Base-by-base conservation (phyloP, 1,284 basidiomycete species). In the Cerioporus squamosus region DNA sequence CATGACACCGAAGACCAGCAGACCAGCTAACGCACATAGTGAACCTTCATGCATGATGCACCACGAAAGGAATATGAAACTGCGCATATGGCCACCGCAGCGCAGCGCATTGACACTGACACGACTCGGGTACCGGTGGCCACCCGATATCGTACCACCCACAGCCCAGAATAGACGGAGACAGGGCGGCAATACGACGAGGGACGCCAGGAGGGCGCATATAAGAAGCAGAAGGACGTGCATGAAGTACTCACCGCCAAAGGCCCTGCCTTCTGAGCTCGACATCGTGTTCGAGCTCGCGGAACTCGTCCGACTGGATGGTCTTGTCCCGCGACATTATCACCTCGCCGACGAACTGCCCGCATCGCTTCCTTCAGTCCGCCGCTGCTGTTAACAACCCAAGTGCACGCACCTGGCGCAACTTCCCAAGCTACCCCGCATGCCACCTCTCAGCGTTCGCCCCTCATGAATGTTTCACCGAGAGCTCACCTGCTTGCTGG, bases 291-390 rank as follows among this genome's bases (percentile, higher is more conserved):
- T 69, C 69, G 38, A 76, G 59, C 61, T 75, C 75, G 31, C 68
- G 71, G 53, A 76, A 72, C 64, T 76, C 75, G 31, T 76, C 75
- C n/a, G 74, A 74, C 31, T 73, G 70, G 38, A 65, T 61, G 7
- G 74, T 72, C 68, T 72, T 74, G 65, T 76, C 75, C 38, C 73
- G 68, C 8, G 71, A 63, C 29, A 74, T 70, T 54, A 77, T 75
- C 43, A 74, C 74, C 64, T 77, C 75, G 50, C 75, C 74, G 4
- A 64, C 55, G 48, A 64, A 44, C 62, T 64, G 59, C 40, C 39
- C 9, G 15, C 44, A 7, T 70, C 69, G 72, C 29, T 7, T 29
- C 70, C 72, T 39, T 39, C 42, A 46, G 43, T 44, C 26, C 18
- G 31, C 15, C 20, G 18, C 9, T 17, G 33, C 15, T 12, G 10